phyloP scores from a whole-genome alignment of 768 basidiomycete species.

The Dentipellis sp. region DNA sequence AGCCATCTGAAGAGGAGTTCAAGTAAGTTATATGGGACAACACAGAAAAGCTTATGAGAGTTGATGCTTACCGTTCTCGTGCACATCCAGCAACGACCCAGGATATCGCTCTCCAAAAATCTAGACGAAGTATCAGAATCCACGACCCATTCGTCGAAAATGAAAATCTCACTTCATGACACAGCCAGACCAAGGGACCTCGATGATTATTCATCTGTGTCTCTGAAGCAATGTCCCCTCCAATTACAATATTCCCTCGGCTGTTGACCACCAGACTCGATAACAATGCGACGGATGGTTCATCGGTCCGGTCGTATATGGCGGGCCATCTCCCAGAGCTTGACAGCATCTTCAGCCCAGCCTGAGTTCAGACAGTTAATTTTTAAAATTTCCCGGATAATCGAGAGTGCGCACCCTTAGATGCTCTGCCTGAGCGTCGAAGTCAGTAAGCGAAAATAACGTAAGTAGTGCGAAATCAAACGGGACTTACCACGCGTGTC shows the following conservation, averaged over 20 bases:
- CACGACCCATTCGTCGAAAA: no score
- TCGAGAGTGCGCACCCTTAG: background rate
- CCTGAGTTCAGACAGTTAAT: background rate
- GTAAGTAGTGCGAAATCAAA: background rate
- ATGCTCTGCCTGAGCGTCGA: background rate
- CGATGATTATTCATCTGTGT: slow-evolving; percentile 2
- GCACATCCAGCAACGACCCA: slow-evolving; percentile 4
- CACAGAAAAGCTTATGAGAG: background rate
- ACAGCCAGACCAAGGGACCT: slow-evolving; percentile 5
- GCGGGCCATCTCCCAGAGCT: slow-evolving; percentile 1
- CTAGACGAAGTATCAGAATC: background rate
- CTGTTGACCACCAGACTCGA: slow-evolving; percentile 7
- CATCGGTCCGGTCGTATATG: background rate
- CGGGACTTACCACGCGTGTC: slow-evolving; percentile 4
- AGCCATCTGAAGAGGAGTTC: background rate
- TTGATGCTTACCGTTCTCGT: slow-evolving; percentile 1
- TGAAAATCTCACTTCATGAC: slow-evolving; percentile 1
- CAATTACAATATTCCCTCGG: slow-evolving; percentile 7
- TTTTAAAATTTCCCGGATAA: background rate
- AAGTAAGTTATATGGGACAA: background rate
- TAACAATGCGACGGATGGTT: slow-evolving; percentile 5
- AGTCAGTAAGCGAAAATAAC: background rate
- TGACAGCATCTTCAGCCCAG: slow-evolving; percentile 3
- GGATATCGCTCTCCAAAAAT: slow-evolving; percentile 7
- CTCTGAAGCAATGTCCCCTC: slow-evolving; percentile 2